A percentile compares a stretch with the other conserved stretches of the same genome.
Evolutionary conservation across 2,329 filamentous ascomycete species (phyloP).

Genomic region (Capronia americana): DNA sequence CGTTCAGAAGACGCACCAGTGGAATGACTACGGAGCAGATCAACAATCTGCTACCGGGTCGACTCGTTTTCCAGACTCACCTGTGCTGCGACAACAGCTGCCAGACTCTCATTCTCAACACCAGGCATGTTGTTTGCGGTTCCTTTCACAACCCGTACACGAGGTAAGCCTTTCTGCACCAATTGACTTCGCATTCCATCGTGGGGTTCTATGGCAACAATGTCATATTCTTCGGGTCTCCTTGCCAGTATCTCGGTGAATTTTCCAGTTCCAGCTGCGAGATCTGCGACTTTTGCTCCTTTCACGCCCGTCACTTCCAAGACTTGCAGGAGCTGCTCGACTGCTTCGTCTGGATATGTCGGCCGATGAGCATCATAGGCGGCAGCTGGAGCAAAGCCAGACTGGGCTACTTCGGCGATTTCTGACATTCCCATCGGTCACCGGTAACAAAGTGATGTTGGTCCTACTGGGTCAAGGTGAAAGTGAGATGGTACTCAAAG

Average conservation of each 20-base stretch:
- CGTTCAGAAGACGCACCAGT: conserved; percentile 55
- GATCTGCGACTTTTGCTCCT: conserved; percentile 57
- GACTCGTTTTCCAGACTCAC: conserved; percentile 51
- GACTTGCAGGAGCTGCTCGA: conserved; percentile 63
- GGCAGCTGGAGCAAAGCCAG: conserved; percentile 68
- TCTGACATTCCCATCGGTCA: conserved; percentile 17
- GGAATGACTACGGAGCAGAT: conserved; percentile 47
- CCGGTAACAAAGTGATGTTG: neutral
- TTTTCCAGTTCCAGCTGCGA: conserved; percentile 73
- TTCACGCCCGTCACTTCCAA: conserved; percentile 58
- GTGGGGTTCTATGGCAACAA: conserved; percentile 70
- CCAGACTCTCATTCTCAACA: conserved; percentile 63
- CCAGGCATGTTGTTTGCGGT: conserved; percentile 60
- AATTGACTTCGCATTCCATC: conserved; percentile 69
- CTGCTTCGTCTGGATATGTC: conserved; percentile 66
- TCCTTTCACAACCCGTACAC: conserved; percentile 64
- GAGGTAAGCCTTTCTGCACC: conserved; percentile 61
- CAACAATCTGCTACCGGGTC: neutral
- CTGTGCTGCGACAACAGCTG: conserved; percentile 72
- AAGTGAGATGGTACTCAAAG: neutral
- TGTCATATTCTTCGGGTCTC: conserved; percentile 64
- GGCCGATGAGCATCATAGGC: conserved; percentile 73
- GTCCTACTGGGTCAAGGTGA: neutral
- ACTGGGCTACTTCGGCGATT: conserved; percentile 42
- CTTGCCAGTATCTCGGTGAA: conserved; percentile 69